Evolutionary conservation across 306 rosid genomes (phyloP), one percentile per base, ranked within the genome.

Genomic region (Pachyrhizus erosus): DNA sequence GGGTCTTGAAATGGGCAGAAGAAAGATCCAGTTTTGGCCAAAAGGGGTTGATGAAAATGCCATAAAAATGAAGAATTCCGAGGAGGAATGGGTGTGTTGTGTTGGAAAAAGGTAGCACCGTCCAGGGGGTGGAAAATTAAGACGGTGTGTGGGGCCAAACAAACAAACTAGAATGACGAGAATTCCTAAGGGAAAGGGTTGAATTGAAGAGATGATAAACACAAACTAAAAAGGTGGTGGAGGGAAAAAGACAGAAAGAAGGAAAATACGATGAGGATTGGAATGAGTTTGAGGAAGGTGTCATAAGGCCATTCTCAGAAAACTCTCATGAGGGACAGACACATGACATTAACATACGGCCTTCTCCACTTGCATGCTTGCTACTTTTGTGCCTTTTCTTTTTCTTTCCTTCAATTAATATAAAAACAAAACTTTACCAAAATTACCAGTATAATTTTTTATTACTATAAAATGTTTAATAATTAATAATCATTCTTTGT

Each of bases 281-380:
- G 85, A 81, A 77, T 67, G 72, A 73, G 82, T 9, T 70, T 39
- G 84, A 82, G 83, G 51, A 71, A 27, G 46, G 23, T 37, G 82
- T 64, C 73, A 1, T 43, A 18, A 11, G 86, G 74, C 70, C 61
- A 83, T 70, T 73, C n/a, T 74, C 83, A 82, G 11, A 14, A 57
- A 76, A 34, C 73, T 11, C 54, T 70, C 40, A 5, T 13, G 74
- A 75, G 71, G 67, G 64, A 79, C 18, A 57, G 75, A 82, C 89
- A 87, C 83, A 60, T 66, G 84, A 29, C 72, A 66, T 7, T 15
- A 33, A 34, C 29, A 54, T 5, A 45, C 17, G 51, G 71, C 43
- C 29, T 61, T 60, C 10, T 49, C 76, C 83, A 83, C 82, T 58
- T 77, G 42, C 71, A 52, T 54, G 58, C 54, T 12, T 82, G 5